Percentiles rank a stretch among this genome's conserved stretches.
phyloP scores from a whole-genome alignment of 495 filamentous ascomycete genomes.

The Aspergillus bridgeri region DNA sequence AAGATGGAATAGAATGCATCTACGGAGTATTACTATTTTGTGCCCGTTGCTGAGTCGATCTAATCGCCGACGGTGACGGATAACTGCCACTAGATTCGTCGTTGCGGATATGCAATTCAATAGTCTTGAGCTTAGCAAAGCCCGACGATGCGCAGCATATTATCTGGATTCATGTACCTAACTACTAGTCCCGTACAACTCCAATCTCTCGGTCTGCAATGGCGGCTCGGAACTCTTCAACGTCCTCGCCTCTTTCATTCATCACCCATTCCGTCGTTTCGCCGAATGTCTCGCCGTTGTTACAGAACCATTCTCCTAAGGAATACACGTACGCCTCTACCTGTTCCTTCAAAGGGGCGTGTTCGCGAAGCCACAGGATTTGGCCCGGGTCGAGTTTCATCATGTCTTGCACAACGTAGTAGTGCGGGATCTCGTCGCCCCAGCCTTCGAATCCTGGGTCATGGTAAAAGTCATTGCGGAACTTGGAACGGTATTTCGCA shows the following conservation, averaged over 20 bases:
- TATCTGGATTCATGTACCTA: no score
- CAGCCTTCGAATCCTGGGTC: conserved; percentile 47
- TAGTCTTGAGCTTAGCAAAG: neutral
- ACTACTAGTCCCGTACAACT: conserved; percentile 17
- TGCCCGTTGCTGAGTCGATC: neutral
- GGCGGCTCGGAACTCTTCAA: conserved; percentile 26
- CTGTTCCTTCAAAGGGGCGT: conserved; percentile 49
- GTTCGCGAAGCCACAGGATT: conserved; percentile 53
- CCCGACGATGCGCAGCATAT: no score
- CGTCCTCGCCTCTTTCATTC: conserved; percentile 40
- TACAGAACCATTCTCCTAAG: conserved; percentile 59
- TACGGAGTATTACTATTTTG: neutral
- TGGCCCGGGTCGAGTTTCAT: conserved; percentile 60
- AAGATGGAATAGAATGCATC: neutral
- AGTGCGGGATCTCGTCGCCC: conserved; percentile 61
- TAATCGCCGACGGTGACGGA: neutral
- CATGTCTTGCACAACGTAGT: conserved; percentile 65
- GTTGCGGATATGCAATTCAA: neutral
- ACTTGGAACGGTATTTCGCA: conserved; percentile 29
- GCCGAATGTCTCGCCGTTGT: conserved; percentile 60
- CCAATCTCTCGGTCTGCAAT: conserved; percentile 31
- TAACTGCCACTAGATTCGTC: neutral
- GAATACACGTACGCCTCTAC: conserved; percentile 51
- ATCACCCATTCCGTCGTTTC: conserved; percentile 48
- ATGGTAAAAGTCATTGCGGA: conserved; percentile 38